phyloP scores from a whole-genome alignment of 768 basidiomycete species.

The Mycena sanguinolenta region DNA sequence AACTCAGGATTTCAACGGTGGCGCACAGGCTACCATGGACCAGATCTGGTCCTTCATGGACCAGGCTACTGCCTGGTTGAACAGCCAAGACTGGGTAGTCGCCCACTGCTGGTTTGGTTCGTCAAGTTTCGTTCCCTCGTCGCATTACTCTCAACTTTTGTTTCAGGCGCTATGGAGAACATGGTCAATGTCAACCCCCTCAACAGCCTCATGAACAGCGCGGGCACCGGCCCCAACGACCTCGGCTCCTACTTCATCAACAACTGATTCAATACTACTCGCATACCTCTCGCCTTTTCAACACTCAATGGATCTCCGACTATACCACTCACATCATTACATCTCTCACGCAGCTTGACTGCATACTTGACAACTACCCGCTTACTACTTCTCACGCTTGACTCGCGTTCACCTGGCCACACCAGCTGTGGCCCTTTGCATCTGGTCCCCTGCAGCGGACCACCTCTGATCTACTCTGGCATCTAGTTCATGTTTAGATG shows the following conservation, averaged over 20 bases:
- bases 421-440: slow-evolving; percentile 33
- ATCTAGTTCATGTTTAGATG: slow-evolving; percentile 25
- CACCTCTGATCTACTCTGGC: slow-evolving; percentile 27
- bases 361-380: slow-evolving; percentile 4
- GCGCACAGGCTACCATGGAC: slow-evolving; percentile 52
- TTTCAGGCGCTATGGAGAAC: slow-evolving; percentile 45
- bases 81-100: slow-evolving; percentile 56
- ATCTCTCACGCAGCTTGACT: slow-evolving; percentile 16
- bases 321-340: slow-evolving; percentile 28
- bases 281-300: slow-evolving; percentile 8
- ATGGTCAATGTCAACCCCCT: slow-evolving; percentile 68
- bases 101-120: slow-evolving; percentile 74
- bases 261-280: slow-evolving; percentile 27
- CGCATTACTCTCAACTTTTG: background rate
- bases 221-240: slow-evolving; percentile 59
- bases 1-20: slow-evolving; percentile 67
- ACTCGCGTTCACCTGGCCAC: slow-evolving; percentile 33
- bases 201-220: slow-evolving; percentile 64
- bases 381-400: slow-evolving; percentile 26
- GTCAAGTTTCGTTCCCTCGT: slow-evolving; percentile 45
- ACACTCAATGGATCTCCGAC: slow-evolving; percentile 19
- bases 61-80: slow-evolving; percentile 59
- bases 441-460: slow-evolving; percentile 27
- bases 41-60: slow-evolving; percentile 66
- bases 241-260: slow-evolving; percentile 49